These are phyloP conservation scores for Clavispora santaluciae DNA, from an alignment of 805 yeast genomes.

Conservation along the genomic window DNA sequence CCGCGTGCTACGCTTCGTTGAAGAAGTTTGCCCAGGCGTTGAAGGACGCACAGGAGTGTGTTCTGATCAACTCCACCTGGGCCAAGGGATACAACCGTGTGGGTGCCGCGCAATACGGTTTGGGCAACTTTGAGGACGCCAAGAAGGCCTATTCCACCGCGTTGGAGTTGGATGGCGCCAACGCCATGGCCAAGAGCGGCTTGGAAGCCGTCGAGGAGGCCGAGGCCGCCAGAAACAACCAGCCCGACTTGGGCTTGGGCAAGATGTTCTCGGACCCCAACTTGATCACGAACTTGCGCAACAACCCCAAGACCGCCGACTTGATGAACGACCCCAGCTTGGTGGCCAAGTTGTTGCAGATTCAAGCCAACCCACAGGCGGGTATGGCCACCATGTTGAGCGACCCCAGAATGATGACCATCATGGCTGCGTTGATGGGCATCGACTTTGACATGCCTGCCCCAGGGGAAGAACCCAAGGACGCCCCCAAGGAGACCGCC, in stretches of 20 bases:
- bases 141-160: conserved; percentile 69
- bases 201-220: conserved; percentile 64
- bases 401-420: conserved; percentile 85
- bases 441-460: conserved; percentile 56
- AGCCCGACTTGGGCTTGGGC: conserved; percentile 73
- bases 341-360: conserved; percentile 58
- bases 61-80: conserved; percentile 79
- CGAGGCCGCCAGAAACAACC: conserved; percentile 44
- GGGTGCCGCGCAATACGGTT: conserved; percentile 90
- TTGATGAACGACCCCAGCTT: conserved; percentile 83
- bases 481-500: conserved; percentile 1
- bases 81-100: conserved; percentile 93
- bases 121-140: conserved; percentile 75
- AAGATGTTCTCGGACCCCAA: conserved; percentile 77
- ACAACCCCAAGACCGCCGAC: conserved; percentile 83
- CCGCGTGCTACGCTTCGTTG: conserved; percentile 83
- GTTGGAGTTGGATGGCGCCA: conserved; percentile 70
- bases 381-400: conserved; percentile 63
- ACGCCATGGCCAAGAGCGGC: conserved; percentile 86
- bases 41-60: conserved; percentile 80
- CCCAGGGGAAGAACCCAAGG: conserved; percentile 7
- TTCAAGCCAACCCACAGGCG: conserved; percentile 71
- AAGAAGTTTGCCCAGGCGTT: conserved; percentile 71
- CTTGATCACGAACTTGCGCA: conserved; percentile 65
- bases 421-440: conserved; percentile 83